Conservation (phyloP, 352 stramenopile genomes). For the Phytophthora chlamydospora region DNA sequence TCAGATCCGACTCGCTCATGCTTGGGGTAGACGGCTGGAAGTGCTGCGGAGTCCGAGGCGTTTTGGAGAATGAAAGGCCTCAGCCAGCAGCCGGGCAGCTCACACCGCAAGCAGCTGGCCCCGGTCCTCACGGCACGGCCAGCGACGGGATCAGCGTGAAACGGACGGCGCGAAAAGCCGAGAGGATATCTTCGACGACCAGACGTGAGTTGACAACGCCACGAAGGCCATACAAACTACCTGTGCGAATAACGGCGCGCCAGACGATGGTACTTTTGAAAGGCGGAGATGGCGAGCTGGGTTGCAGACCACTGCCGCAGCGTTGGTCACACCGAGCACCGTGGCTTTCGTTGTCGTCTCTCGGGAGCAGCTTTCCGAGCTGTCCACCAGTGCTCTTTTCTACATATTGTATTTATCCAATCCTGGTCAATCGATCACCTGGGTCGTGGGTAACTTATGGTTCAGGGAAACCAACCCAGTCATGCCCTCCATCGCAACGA, state of each 20-base stretch:
- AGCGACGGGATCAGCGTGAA: slow-evolving; percentile 26
- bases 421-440: no score
- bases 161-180: slow-evolving; percentile 39
- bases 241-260: not conserved
- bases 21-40: not conserved
- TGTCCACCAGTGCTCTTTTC: no score
- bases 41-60: slow-evolving; percentile 8
- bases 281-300: not conserved
- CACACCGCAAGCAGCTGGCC: slow-evolving; percentile 14
- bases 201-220: slow-evolving; percentile 15
- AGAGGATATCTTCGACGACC: slow-evolving; percentile 22
- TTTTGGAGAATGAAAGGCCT: slow-evolving; percentile 32
- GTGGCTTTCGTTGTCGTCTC: no score
- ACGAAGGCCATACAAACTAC: slow-evolving; percentile 7
- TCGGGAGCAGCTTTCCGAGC: no score
- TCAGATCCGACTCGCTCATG: slow-evolving; percentile 37
- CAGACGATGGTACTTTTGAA: slow-evolving; percentile 2
- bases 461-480: no score
- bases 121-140: no score
- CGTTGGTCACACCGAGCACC: no score
- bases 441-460: no score
- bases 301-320: no score
- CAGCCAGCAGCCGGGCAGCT: not conserved
- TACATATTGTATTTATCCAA: no score
- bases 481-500: no score